Base-by-base conservation (phyloP, 208 protist genomes). In the Trypanosoma rangeli region DNA sequence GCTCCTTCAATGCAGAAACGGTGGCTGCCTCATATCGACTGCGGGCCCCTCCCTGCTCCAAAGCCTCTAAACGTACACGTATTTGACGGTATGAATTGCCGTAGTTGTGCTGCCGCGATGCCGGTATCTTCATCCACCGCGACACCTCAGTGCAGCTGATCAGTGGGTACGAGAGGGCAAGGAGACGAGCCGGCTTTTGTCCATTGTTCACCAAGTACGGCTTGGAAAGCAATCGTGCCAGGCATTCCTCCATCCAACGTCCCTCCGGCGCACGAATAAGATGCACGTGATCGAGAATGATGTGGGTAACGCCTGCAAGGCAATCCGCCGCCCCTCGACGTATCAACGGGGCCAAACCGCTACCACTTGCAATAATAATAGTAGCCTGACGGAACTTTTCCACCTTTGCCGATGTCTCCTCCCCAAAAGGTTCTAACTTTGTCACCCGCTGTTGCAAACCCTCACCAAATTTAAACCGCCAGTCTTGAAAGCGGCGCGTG, bases 121-220 rank as follows among this genome's bases (percentile, higher is more conserved):
- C 39, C 15, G 82, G 76, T 26, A 96, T 82, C 53, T 78, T 76
- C 76, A 96, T 80, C 91, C 91, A 96, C 26, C 84, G 86, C n/a
- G 85, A 82, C n/a, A 96, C 59, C 76, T 96, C 91, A 16, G 67
- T 76, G 22, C 68, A 78, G 71, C 87, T 94, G 56, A 94, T 92
- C n/a, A 94, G 80, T 12, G 91, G 85, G 64, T 94, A 94, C 0
- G 88, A 88, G n/a, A 96, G 83, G 8, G 85, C 88, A 22, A 96
- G 80, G 49, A 96, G 65, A 42, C 91, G 88, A 20, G 91, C 81
- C 0, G 87, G 88, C 1, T 57, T 52, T 26, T 64, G 46, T 28
- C 84, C 87, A 62, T 70, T 59, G 53, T 82, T 60, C 18, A 88
- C 82, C 18, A 94, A 64, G 62, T 83, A 90, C 7, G 91, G 87